Conservation (phyloP, 2,329 filamentous ascomycete genomes). For the Kalmusia sp. region DNA sequence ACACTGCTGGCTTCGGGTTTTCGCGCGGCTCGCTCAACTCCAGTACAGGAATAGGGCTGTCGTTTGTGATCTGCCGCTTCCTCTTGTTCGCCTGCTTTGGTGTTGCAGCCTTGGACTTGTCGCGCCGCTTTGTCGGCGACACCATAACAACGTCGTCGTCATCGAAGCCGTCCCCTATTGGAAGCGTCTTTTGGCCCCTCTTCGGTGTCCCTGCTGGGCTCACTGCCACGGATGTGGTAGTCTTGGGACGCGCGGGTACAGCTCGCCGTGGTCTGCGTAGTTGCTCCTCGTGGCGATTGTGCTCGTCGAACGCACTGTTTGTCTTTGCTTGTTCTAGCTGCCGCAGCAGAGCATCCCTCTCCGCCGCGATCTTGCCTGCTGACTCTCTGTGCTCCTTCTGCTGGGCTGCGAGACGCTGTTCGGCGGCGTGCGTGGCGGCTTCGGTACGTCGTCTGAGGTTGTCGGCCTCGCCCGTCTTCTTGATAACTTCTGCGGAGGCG, state of each 20-base stretch:
- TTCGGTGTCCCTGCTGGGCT: slow-evolving; percentile 65
- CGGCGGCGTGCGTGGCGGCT: slow-evolving; percentile 67
- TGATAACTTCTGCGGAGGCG: slow-evolving; percentile 59
- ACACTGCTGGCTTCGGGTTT: slow-evolving; percentile 48
- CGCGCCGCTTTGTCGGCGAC: slow-evolving; percentile 60
- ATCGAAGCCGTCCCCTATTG: slow-evolving; percentile 78
- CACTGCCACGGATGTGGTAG: slow-evolving; percentile 8
- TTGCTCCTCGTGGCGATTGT: slow-evolving; percentile 69
- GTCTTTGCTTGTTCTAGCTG: slow-evolving; percentile 71
- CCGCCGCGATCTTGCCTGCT: slow-evolving; percentile 67
- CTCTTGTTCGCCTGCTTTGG: slow-evolving; percentile 72
- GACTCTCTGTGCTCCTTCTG: slow-evolving; percentile 71
- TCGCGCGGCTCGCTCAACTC: slow-evolving; percentile 51
- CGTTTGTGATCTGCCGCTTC: slow-evolving; percentile 66
- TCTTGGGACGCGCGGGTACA: slow-evolving; percentile 33
- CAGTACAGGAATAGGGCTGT: slow-evolving; percentile 70
- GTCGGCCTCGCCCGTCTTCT: slow-evolving; percentile 74
- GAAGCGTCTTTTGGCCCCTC: slow-evolving; percentile 62
- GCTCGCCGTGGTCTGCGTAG: slow-evolving; percentile 48
- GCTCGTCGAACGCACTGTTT: slow-evolving; percentile 74
- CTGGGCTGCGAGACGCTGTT: slow-evolving; percentile 67
- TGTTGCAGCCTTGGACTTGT: slow-evolving; percentile 59
- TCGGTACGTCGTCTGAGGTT: slow-evolving; percentile 77
- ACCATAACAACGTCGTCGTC: slow-evolving; percentile 65
- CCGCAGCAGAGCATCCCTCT: slow-evolving; percentile 69